These are phyloP conservation scores for Brettanomyces bruxellensis DNA, from an alignment of 805 yeast species.

Conservation along the genomic window DNA sequence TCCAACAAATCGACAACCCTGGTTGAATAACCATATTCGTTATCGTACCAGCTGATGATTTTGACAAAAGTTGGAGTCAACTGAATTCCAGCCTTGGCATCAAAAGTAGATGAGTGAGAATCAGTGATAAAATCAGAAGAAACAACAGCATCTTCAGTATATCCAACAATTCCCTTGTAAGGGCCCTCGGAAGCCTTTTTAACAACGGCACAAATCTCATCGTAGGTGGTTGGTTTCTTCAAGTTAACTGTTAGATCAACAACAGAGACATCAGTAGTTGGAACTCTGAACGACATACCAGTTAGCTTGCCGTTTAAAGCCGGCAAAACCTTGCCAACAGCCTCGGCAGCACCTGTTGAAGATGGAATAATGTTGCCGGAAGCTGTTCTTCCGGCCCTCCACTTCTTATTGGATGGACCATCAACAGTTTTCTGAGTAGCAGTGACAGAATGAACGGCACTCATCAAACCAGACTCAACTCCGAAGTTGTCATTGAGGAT, in stretches of 20 bases:
- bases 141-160: constrained; percentile 89
- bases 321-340: constrained; percentile 93
- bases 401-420: constrained; percentile 96
- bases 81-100: constrained; percentile 84
- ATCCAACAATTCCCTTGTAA: constrained; percentile 76
- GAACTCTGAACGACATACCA: constrained; percentile 90
- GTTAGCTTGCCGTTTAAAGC: constrained; percentile 86
- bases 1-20: constrained; percentile 88
- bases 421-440: constrained; percentile 96
- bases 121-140: constrained; percentile 84
- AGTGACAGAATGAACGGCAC: constrained; percentile 92
- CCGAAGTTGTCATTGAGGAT: constrained; percentile 80
- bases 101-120: constrained; percentile 80
- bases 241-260: constrained; percentile 86
- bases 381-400: constrained; percentile 98
- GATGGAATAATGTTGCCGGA: constrained; percentile 93
- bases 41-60: constrained; percentile 91
- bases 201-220: constrained; percentile 71
- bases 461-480: constrained; percentile 88
- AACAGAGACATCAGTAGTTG: constrained; percentile 88
- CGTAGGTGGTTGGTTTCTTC: constrained; percentile 69
- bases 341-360: constrained; percentile 96
- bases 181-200: constrained; percentile 69
- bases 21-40: constrained; percentile 93
- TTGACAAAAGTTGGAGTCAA: constrained; percentile 84